These are phyloP conservation scores for Xerophyta viscosa DNA, from an alignment of 106 monocot genomes.

Conservation along the genomic window DNA sequence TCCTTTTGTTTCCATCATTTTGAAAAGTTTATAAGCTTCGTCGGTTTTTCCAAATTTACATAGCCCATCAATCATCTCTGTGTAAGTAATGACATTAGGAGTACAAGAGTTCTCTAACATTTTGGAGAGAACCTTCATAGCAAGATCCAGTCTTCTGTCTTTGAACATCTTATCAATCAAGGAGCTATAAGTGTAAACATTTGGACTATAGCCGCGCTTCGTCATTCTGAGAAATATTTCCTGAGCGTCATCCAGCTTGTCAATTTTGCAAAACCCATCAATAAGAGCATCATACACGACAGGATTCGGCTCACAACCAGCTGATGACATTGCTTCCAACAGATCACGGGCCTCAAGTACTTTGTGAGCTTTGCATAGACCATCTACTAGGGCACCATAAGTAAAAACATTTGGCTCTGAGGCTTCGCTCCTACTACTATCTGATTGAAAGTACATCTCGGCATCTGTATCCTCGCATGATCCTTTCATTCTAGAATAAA, in stretches of 20 bases:
- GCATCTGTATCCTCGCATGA: conserved; percentile 29
- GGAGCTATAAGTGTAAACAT: conserved; percentile 79
- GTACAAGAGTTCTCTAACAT: conserved; percentile 82
- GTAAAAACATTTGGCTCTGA: conserved; percentile 83
- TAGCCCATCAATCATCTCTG: conserved; percentile 96
- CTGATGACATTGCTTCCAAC: conserved; percentile 53
- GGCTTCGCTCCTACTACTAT: conserved; percentile 5
- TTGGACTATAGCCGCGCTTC: conserved; percentile 51
- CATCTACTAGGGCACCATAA: conserved; percentile 92
- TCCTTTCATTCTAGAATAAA: conserved; percentile 79
- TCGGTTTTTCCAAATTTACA: conserved; percentile 81
- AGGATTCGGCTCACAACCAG: conserved; percentile 79
- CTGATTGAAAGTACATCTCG: conserved; percentile 40
- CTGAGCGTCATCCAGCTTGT: conserved; percentile 76
- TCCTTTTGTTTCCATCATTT: conserved; percentile 92
- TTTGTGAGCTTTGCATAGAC: conserved; percentile 92
- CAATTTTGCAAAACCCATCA: conserved; percentile 88
- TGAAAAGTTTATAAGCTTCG: conserved; percentile 68
- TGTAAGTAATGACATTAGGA: conserved; percentile 91
- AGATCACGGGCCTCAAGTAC: conserved; percentile 61
- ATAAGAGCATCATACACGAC: conserved; percentile 95
- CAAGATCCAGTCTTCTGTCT: conserved; percentile 86
- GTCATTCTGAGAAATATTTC: conserved; percentile 68
- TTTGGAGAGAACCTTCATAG: conserved; percentile 65
- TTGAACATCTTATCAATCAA: conserved; percentile 88